phyloP scores from a whole-genome alignment of 805 yeast species.

The Cyberlindnera lachancei region DNA sequence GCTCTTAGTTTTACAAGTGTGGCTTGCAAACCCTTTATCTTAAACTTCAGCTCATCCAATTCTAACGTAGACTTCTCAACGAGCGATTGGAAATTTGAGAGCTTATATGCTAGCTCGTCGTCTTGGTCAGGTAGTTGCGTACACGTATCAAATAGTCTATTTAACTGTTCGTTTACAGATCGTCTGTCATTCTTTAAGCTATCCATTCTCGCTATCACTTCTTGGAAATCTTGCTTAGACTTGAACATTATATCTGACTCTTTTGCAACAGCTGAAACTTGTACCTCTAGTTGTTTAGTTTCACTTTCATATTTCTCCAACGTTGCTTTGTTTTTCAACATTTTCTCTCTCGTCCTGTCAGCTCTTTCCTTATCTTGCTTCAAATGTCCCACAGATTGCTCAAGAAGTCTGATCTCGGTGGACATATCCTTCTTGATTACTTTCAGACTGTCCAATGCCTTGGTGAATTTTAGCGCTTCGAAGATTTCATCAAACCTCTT shows the following conservation, averaged over 20 bases:
- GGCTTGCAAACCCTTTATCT: slow-evolving; percentile 18
- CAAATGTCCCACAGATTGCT: slow-evolving; percentile 73
- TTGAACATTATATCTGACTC: slow-evolving; percentile 61
- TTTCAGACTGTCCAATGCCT: slow-evolving; percentile 77
- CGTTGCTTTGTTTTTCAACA: slow-evolving; percentile 34
- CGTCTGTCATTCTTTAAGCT: slow-evolving; percentile 41
- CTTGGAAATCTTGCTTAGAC: slow-evolving; percentile 76
- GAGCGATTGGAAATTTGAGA: slow-evolving; percentile 34
- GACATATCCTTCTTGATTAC: slow-evolving; percentile 68
- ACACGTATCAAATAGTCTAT: slow-evolving; percentile 40
- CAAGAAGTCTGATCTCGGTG: slow-evolving; percentile 64
- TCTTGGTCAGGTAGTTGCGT: slow-evolving; percentile 38
- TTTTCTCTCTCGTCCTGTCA: slow-evolving; percentile 41
- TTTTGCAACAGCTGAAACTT: slow-evolving; percentile 45
- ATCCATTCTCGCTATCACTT: slow-evolving; percentile 56
- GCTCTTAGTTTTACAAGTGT: slow-evolving; percentile 24
- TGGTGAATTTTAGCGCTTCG: slow-evolving; percentile 89
- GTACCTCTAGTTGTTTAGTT: slow-evolving; percentile 38
- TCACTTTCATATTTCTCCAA: slow-evolving; percentile 40
- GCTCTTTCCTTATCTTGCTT: slow-evolving; percentile 71
- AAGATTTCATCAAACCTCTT: slow-evolving; percentile 94
- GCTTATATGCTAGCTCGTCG: slow-evolving; percentile 30
- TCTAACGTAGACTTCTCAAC: slow-evolving; percentile 24
- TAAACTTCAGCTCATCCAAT: slow-evolving; percentile 19
- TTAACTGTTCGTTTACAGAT: slow-evolving; percentile 42